Base-by-base conservation (phyloP, 345 rosid genomes). In the Pugionium dolabratum region DNA sequence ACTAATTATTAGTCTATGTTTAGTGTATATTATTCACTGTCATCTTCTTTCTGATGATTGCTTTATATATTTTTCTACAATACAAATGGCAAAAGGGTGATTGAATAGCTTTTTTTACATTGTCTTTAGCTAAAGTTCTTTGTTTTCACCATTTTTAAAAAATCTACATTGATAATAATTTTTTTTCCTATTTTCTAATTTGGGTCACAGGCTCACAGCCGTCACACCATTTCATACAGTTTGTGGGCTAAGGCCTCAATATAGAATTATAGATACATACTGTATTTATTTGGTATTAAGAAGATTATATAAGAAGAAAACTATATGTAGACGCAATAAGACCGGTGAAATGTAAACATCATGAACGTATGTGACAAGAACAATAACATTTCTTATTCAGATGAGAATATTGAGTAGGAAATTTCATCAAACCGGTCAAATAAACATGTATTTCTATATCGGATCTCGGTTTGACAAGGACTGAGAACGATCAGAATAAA, bases 301-400 rank as follows among this genome's bases (percentile, higher is more conserved):
- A 18, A 18, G 18, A 18, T 18, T 18, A 18, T 5, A 9, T 25
- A n/a, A 62, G 18, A 40, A 61, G 28, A 35, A 47, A 47, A 46
- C 54, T 8, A 47, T 35, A 45, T 32, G 31, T 10, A 60, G 53
- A 45, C 65, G 65, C 34, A 45, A 31, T 43, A 32, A 47, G 66
- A 62, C 48, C 9, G 66, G 45, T 62, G 45, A 48, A 36, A 48
- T 62, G 58, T 64, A 39, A 63, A 64, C 39, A 64, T 64, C 59
- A 64, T 6, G 25, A 29, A 29, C 31, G 49, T 64, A 50, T 49
- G 59, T 62, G 59, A n/a, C 11, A 63, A 49, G 47, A 49, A 40
- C 34, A 37, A 64, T 7, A 11, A 3, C 47, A 48, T 18, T 49
- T 36, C 57, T 28, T 49, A 49, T 35, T 64, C 40, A 37, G 9